phyloP scores from a whole-genome alignment of 23 red algal species.

The Gracilaria gracilis region DNA sequence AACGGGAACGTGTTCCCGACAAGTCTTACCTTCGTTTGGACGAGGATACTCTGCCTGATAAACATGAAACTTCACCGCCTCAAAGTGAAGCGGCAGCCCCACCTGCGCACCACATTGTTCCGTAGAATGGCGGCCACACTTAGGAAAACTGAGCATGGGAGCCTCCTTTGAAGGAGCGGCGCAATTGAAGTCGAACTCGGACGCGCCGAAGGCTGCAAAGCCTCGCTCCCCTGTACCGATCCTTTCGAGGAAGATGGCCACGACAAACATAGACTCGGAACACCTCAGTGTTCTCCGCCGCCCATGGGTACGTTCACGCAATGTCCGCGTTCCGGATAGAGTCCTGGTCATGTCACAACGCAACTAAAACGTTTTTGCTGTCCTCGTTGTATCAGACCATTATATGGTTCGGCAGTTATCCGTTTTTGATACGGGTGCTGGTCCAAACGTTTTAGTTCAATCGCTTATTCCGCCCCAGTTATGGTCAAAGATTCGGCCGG shows the following conservation, averaged over 20 bases:
- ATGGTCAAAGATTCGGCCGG: background rate
- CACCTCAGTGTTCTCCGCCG: background rate
- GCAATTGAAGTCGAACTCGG: background rate
- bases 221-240: constrained; percentile 2
- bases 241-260: constrained; percentile 21
- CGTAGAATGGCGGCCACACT: background rate
- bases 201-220: background rate
- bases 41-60: background rate
- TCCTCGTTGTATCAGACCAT: background rate
- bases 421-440: constrained; percentile 33
- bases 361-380: constrained; percentile 35
- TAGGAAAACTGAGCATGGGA: background rate
- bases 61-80: background rate
- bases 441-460: constrained; percentile 1
- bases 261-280: background rate
- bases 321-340: background rate
- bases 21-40: background rate
- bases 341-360: constrained; percentile 1
- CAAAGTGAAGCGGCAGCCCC: background rate
- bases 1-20: background rate
- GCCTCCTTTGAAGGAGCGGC: background rate
- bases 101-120: background rate
- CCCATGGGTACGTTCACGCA: background rate
- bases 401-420: background rate
- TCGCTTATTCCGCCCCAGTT: background rate